These are phyloP conservation scores for Aquilaria yunnanensis DNA, from an alignment of 345 rosid genomes.

Conservation along the genomic window DNA sequence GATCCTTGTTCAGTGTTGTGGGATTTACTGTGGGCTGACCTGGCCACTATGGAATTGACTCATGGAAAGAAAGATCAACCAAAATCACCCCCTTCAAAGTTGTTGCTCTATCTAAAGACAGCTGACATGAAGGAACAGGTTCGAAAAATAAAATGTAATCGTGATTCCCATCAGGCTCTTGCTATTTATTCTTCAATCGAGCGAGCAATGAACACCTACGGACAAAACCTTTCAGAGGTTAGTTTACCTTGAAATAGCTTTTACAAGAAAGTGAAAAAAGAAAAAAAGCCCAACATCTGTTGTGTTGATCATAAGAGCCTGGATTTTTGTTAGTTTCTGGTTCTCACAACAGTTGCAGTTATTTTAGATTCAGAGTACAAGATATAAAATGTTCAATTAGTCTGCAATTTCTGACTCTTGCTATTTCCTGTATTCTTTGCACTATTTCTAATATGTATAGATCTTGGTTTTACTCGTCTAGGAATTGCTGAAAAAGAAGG, in stretches of 20 bases:
- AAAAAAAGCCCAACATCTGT: neutral
- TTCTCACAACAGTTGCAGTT: neutral
- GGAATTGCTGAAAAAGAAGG: conserved; percentile 72
- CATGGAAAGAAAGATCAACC: conserved; percentile 79
- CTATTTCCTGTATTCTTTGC: neutral
- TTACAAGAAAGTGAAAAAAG: no score
- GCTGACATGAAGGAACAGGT: conserved; percentile 64
- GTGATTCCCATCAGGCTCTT: conserved; percentile 61
- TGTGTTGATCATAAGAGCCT: neutral
- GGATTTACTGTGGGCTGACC: conserved; percentile 82
- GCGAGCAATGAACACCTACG: conserved; percentile 56
- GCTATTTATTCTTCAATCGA: conserved; percentile 70
- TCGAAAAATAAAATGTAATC: conserved; percentile 70
- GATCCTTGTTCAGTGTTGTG: conserved; percentile 92
- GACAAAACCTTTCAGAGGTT: conserved; percentile 51
- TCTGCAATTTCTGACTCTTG: no score
- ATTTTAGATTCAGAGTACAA: no score
- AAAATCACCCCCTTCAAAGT: conserved; percentile 63
- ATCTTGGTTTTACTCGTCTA: conserved; percentile 20
- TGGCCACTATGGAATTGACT: conserved; percentile 76
- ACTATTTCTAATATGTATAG: neutral
- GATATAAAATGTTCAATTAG: no score
- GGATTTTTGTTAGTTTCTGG: neutral
- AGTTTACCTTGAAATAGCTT: conserved; percentile 10
- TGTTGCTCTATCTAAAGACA: conserved; percentile 49